A percentile compares a stretch with the other conserved stretches of the same genome.
Conservation (phyloP, 169 alveolate genomes). For the Eimeria acervulina region DNA sequence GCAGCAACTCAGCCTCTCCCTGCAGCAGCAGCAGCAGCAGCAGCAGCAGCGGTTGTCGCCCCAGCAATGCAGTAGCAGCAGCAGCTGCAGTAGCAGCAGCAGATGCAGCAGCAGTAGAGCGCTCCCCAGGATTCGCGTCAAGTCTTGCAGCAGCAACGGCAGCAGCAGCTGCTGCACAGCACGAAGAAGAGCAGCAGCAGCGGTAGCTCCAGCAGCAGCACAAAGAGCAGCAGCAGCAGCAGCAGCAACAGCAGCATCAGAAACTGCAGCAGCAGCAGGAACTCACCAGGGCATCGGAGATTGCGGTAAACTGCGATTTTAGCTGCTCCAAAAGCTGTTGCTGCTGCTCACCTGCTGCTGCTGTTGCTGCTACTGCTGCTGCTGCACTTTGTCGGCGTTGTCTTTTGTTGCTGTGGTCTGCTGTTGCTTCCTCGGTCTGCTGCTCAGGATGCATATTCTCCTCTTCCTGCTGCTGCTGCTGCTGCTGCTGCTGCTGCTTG, state of each 20-base stretch:
- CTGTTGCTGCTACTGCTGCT: slow-evolving; percentile 44
- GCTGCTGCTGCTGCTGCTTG: slow-evolving; percentile 30
- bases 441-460: background rate
- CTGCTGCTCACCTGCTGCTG: slow-evolving; percentile 25
- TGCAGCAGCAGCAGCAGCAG: slow-evolving; percentile 54
- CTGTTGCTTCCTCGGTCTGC: slow-evolving; percentile 7
- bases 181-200: background rate
- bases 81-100: slow-evolving; percentile 9
- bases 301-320: background rate
- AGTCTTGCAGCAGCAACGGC: background rate
- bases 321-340: slow-evolving; percentile 40
- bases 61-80: slow-evolving; percentile 43
- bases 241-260: background rate
- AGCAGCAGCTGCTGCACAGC: background rate
- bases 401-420: background rate
- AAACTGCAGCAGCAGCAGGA: background rate
- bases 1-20: slow-evolving; percentile 46
- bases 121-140: background rate
- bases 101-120: slow-evolving; percentile 2
- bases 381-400: slow-evolving; percentile 1
- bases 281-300: slow-evolving; percentile 22
- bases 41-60: slow-evolving; percentile 50
- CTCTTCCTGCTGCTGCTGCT: slow-evolving; percentile 24
- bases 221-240: background rate
- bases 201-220: background rate